These are phyloP conservation scores for Hymenochaete sp. DNA, from an alignment of 1,284 basidiomycete genomes.

Conservation along the genomic window DNA sequence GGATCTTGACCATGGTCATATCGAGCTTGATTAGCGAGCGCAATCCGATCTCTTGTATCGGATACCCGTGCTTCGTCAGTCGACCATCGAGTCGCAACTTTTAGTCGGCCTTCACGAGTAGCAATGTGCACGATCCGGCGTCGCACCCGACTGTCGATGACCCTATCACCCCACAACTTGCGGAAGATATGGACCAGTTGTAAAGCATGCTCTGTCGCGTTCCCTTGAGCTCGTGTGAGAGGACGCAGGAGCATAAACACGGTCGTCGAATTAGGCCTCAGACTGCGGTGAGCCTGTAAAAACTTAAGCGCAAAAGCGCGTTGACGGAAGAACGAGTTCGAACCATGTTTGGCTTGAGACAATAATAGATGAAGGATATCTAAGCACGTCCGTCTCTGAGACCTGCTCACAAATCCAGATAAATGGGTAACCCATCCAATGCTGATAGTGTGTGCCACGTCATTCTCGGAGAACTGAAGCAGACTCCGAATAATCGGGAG, in stretches of 20 bases:
- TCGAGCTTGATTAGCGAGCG: no score
- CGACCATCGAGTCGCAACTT: slow-evolving; percentile 37
- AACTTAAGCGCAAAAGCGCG: no score
- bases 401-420: slow-evolving; percentile 19
- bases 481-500: slow-evolving; percentile 10
- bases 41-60: slow-evolving; percentile 21
- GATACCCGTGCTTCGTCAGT: slow-evolving; percentile 23
- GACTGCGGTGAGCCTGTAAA: no score
- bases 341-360: slow-evolving; percentile 18
- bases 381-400: slow-evolving; percentile 21
- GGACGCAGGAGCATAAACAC: slow-evolving; percentile 48
- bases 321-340: no score
- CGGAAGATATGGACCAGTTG: slow-evolving; percentile 37
- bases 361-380: slow-evolving; percentile 29
- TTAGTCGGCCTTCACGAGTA: slow-evolving; percentile 49
- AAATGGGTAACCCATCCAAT: slow-evolving; percentile 23
- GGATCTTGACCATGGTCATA: no score
- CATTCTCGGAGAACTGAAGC: slow-evolving; percentile 3
- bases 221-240: slow-evolving; percentile 36
- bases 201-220: slow-evolving; percentile 42
- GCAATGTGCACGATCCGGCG: slow-evolving; percentile 48
- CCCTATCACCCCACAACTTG: slow-evolving; percentile 42
- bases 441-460: slow-evolving; percentile 25
- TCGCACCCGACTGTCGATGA: slow-evolving; percentile 49
- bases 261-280: slow-evolving; percentile 55